Evolutionary conservation across 176 grass and related monocot species (phyloP), one percentile per base, ranked within the genome.

Genomic region (Hordeum vulgare): DNA sequence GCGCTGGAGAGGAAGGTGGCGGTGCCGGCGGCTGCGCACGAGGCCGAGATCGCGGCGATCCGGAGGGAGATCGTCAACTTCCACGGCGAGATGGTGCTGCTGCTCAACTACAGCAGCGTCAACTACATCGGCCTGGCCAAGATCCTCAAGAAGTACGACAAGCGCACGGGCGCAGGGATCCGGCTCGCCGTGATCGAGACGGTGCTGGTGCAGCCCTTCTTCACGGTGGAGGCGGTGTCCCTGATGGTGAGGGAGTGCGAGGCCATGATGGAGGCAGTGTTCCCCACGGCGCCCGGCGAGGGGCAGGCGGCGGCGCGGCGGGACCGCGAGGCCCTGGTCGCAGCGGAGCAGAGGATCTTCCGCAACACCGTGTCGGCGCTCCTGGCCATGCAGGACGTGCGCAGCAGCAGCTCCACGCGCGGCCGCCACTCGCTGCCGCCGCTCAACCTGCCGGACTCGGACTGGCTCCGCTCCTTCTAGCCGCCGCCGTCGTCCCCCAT

Each of bases 121-220:
- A 97, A 97, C 33, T 97, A 91, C 82, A 91, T 86, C 85, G 93
- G 93, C 5, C 60, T 86, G 17, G 96, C 83, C 1, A 99, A 99
- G 76, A 99, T 99, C 17, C 47, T 99, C 23, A 99, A 99, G 83
- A 99, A 99, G 87, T 92, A 99, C 54, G 93, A 96, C 74, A 99
- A 96, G 88, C 81, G 83, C 67, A 96, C 93, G 0, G 96, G 93
- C 51, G 90, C 80, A 53, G 80, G 78, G 45, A 80, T 96, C n/a
- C 77, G 87, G 69, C 83, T 85, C 47, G 69, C 93, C 17, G 90
- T 89, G 18, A 90, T 94, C 68, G 74, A 80, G 76, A 71, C 85
- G 44, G 89, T 99, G 26, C 77, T 87, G 66, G 79, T 81, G 78
- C 89, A 93, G 65, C 87, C 89, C 28, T 99, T 99, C 83, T 94